These are phyloP conservation scores for Metschnikowia kofuensis DNA, from an alignment of 805 yeast genomes.

Conservation along the genomic window DNA sequence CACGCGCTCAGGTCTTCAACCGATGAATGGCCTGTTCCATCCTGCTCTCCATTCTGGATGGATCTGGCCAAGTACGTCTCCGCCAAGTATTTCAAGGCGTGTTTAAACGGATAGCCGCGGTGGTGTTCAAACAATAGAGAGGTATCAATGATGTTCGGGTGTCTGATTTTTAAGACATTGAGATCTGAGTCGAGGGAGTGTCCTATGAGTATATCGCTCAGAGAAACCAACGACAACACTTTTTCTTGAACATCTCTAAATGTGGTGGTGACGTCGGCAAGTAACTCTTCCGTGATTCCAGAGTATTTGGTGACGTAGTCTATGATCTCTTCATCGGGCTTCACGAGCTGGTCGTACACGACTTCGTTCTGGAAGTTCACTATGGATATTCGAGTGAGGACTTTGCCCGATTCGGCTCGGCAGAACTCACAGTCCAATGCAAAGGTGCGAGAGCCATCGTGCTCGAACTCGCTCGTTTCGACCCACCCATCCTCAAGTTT, in stretches of 20 bases:
- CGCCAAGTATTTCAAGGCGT: slow-evolving; percentile 73
- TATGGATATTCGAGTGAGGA: slow-evolving; percentile 73
- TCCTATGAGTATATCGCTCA: slow-evolving; percentile 72
- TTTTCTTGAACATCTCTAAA: slow-evolving; percentile 64
- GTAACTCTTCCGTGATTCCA: slow-evolving; percentile 76
- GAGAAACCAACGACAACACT: slow-evolving; percentile 46
- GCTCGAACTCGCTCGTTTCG: slow-evolving; percentile 51
- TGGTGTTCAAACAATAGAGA: slow-evolving; percentile 72
- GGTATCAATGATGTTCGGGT: slow-evolving; percentile 78
- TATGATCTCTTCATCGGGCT: slow-evolving; percentile 69
- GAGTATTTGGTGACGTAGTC: slow-evolving; percentile 84
- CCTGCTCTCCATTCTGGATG: slow-evolving; percentile 62
- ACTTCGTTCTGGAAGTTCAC: slow-evolving; percentile 60
- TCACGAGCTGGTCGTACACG: slow-evolving; percentile 69
- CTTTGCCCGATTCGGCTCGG: slow-evolving; percentile 56
- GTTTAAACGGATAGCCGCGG: slow-evolving; percentile 79
- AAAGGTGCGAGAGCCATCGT: slow-evolving; percentile 61
- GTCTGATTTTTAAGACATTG: slow-evolving; percentile 64
- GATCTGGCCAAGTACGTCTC: slow-evolving; percentile 48
- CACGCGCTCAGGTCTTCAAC: slow-evolving; percentile 83
- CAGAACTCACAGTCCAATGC: slow-evolving; percentile 97
- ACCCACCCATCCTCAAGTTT: slow-evolving; percentile 42
- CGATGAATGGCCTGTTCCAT: slow-evolving; percentile 73
- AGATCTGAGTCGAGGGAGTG: slow-evolving; percentile 89
- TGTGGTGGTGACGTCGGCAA: slow-evolving; percentile 61